phyloP scores from a whole-genome alignment of 345 rosid genomes.

The Raphanus raphanistrum region DNA sequence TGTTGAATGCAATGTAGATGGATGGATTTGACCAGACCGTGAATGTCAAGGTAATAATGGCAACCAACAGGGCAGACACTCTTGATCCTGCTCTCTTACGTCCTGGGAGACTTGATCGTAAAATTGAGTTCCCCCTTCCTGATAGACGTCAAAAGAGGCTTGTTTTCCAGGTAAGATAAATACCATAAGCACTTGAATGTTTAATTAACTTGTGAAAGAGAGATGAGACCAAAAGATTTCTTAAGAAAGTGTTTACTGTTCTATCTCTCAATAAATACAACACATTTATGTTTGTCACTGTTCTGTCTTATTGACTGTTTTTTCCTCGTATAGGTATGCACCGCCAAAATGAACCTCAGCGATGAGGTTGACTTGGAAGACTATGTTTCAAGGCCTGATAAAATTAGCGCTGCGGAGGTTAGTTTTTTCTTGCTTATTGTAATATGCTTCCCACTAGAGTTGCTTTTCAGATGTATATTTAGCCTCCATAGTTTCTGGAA shows the following conservation, averaged over 20 bases:
- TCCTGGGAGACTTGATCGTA: constrained; percentile 95
- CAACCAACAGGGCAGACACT: constrained; percentile 93
- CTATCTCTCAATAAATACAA: not conserved
- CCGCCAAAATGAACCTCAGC: constrained; percentile 90
- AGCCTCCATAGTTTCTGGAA: not conserved
- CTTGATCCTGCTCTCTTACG: constrained; percentile 97
- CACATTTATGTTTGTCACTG: not conserved
- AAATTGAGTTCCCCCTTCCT: constrained; percentile 93
- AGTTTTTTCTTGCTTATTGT: constrained; percentile 27
- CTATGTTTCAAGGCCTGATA: constrained; percentile 96
- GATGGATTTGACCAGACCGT: constrained; percentile 98
- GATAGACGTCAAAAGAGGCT: constrained; percentile 99
- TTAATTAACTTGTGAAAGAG: not conserved
- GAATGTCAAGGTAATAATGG: constrained; percentile 97
- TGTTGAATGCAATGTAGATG: constrained; percentile 48
- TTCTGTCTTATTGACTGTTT: not conserved
- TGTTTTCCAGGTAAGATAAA: constrained; percentile 75
- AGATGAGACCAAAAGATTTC: not conserved
- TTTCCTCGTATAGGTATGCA: constrained; percentile 73
- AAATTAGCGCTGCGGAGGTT: constrained; percentile 99
- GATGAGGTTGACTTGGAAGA: constrained; percentile 99
- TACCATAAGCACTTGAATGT: not conserved
- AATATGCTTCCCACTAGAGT: not conserved
- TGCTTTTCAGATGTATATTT: not conserved
- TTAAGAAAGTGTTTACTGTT: not conserved